Evolutionary conservation across 352 stramenopile species (phyloP), one percentile per base, ranked within the genome.

Genomic region (Blastocystis sp.): DNA sequence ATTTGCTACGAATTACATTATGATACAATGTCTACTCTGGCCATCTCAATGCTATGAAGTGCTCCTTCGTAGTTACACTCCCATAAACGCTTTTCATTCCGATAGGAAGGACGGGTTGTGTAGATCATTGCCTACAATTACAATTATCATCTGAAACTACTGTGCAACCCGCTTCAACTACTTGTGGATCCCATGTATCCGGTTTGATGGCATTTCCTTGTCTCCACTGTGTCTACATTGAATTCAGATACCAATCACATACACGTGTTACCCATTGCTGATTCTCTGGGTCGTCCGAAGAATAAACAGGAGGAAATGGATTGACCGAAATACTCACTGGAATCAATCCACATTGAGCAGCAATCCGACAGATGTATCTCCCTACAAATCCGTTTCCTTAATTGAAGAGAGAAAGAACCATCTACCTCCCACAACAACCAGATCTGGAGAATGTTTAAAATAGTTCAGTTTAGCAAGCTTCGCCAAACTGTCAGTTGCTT

Each of bases 11-110:
- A 9, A 46, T 43, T 12, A 24, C 0, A 65, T 19, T 9, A 11
- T 21, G 6, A 1, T 54, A 19, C 24, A 19, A 19, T 11, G 1
- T 27, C 63, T 46, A 83, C 71, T 14, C 71, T 32, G 2, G 71
- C 71, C 71, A 83, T 83, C 46, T 83, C 71, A 29, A 83, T 83
- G 29, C 71, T 83, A 19, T 83, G 27, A 35, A 83, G 71, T 66
- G 71, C 71, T 32, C 71, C 71, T 24, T 66, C 49, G 46, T 83
- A 83, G 71, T 83, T 83, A 27, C 71, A 83, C n/a, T 83, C 71
- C 71, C 71, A 83, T 0, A 83, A 46, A 11, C 12, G n/a, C 29
- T 51, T 63, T 16, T 57, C 24, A 67, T 39, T 83, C 1, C 37
- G 71, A 66, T 83, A 66, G 21, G 29, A 43, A 39, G 71, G 42